A percentile compares a stretch with the other conserved stretches of the same genome.
Conservation (phyloP, 768 basidiomycete genomes). For the Dacryopinax spathularia region DNA sequence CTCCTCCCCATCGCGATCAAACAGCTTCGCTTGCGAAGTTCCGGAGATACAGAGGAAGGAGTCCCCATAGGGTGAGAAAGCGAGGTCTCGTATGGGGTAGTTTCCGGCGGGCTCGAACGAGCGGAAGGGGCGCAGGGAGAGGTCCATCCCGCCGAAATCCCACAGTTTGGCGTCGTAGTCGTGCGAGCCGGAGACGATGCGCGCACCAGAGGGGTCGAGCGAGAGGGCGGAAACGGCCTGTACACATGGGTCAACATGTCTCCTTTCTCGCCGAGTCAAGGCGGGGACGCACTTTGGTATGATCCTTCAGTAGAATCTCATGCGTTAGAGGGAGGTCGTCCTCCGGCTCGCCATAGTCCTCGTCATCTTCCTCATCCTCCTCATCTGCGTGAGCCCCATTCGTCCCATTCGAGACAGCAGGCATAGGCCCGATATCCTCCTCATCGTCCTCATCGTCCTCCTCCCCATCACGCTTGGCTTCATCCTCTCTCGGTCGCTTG, state of each 20-base stretch:
- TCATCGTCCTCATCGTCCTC: conserved; percentile 8
- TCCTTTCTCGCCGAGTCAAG: background rate
- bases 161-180: conserved; percentile 97
- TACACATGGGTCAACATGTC: background rate
- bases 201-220: conserved; percentile 86
- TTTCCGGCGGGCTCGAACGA: conserved; percentile 89
- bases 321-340: conserved; percentile 76
- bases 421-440: too few relatives aligned
- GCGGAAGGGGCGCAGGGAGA: conserved; percentile 69
- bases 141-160: conserved; percentile 99
- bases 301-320: conserved; percentile 85
- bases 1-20: conserved; percentile 85
- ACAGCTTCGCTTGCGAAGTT: conserved; percentile 74
- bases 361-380: conserved; percentile 16
- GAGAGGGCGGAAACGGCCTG: conserved; percentile 78
- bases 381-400: conserved; percentile 29
- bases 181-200: conserved; percentile 80
- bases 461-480: conserved; percentile 10
- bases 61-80: conserved; percentile 77
- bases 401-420: too few relatives aligned
- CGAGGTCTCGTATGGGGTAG: conserved; percentile 77
- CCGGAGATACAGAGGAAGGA: conserved; percentile 80
- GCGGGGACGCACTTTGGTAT: conserved; percentile 48
- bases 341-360: conserved; percentile 27
- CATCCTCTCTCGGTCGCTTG: background rate